phyloP scores from a whole-genome alignment of 2,329 filamentous ascomycete species.

The Setomelanomma holmii region DNA sequence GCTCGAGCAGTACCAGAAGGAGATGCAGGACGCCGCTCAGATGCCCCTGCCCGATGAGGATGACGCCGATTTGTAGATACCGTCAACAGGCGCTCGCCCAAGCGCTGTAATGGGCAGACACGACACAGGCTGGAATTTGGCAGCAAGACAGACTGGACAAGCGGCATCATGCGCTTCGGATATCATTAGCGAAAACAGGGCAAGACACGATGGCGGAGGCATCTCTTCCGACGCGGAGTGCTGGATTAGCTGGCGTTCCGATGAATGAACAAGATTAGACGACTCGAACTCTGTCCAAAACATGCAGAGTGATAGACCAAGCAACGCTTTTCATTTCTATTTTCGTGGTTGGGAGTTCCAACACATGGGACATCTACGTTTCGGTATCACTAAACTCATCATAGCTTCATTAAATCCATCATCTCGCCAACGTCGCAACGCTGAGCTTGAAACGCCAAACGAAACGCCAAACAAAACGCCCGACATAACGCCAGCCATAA shows the following conservation, averaged over 20 bases:
- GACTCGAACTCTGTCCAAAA: slow-evolving; percentile 6
- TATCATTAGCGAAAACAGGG: slow-evolving; percentile 38
- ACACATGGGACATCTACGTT: too few species aligned
- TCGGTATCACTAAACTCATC: too few species aligned
- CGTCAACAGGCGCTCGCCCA: slow-evolving; percentile 27
- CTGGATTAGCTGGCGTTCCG: slow-evolving; percentile 44
- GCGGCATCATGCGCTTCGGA: slow-evolving; percentile 29
- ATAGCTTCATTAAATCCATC: slow-evolving; percentile 3
- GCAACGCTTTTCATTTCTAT: slow-evolving; percentile 1
- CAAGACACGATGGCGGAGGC: slow-evolving; percentile 27
- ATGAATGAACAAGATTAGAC: slow-evolving; percentile 40
- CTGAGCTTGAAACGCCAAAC: not conserved
- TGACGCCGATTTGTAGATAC: slow-evolving; percentile 69
- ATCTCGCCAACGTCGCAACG: not conserved
- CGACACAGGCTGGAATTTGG: slow-evolving; percentile 36
- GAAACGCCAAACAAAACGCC: too few species aligned
- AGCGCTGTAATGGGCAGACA: slow-evolving; percentile 36
- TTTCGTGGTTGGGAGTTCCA: not conserved
- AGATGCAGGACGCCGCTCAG: slow-evolving; percentile 81
- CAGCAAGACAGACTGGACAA: slow-evolving; percentile 25
- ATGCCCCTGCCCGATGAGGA: slow-evolving; percentile 95
- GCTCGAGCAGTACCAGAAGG: slow-evolving; percentile 81
- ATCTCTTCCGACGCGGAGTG: slow-evolving; percentile 30
- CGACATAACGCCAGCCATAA: slow-evolving; percentile 1
- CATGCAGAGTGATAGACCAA: not conserved